Evolutionary conservation across 352 stramenopile genomes (phyloP).

Genomic region (Globisporangium apiculatum): DNA sequence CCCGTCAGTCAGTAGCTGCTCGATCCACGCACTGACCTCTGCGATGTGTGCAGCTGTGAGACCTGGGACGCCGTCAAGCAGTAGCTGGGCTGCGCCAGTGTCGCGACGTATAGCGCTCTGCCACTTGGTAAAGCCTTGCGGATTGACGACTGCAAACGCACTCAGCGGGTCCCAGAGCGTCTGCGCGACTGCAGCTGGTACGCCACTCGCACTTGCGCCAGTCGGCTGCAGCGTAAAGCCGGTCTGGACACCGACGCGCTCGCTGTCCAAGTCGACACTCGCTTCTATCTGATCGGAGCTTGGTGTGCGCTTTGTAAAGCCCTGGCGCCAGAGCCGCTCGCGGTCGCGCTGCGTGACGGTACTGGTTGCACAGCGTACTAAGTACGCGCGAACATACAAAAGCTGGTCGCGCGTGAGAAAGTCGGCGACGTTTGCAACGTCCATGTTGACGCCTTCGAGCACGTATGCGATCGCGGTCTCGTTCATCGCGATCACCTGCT

Average conservation of each 20-base stretch:
- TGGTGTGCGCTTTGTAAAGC: conserved; percentile 30
- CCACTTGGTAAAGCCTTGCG: conserved; percentile 49
- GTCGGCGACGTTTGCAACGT: conserved; percentile 37
- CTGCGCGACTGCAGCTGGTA: conserved; percentile 24
- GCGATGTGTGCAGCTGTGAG: conserved; percentile 27
- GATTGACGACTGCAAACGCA: conserved; percentile 33
- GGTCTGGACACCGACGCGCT: conserved; percentile 34
- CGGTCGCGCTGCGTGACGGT: conserved; percentile 40
- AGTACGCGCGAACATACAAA: conserved; percentile 47
- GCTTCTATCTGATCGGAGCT: conserved; percentile 43
- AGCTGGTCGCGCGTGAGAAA: conserved; percentile 54
- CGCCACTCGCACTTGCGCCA: conserved; percentile 17
- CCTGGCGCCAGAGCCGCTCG: conserved; percentile 53
- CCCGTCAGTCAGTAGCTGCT: conserved; percentile 24
- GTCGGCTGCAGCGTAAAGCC: conserved; percentile 41
- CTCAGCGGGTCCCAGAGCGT: conserved; percentile 41
- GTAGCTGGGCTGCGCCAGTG: conserved; percentile 11
- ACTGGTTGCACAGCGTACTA: conserved; percentile 45
- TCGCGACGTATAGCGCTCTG: conserved; percentile 13
- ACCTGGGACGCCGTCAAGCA: conserved; percentile 16
- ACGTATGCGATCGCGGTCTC: conserved; percentile 46
- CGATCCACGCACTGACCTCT: conserved; percentile 39
- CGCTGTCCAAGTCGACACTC: conserved; percentile 50
- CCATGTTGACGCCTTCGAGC: conserved; percentile 53
- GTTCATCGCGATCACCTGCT: conserved; percentile 61